Conservation (phyloP, 2,329 filamentous ascomycete species). For the Catunica adiposa region DNA sequence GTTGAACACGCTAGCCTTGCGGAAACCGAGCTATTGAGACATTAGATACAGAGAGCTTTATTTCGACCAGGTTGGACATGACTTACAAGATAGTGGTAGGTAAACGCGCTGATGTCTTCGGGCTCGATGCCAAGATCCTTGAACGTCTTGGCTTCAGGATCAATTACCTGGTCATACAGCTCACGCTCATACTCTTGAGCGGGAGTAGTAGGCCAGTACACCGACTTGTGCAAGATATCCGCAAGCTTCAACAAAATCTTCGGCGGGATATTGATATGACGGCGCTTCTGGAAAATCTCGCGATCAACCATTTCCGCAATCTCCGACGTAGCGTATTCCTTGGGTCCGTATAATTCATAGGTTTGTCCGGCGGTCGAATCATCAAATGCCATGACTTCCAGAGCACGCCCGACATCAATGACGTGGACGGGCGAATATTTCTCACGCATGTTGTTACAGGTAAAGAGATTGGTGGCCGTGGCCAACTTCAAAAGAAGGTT, state of each 20-base stretch:
- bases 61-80: too few species aligned
- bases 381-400: slow-evolving; percentile 81
- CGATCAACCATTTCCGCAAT: slow-evolving; percentile 76
- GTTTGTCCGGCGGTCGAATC: slow-evolving; percentile 82
- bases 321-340: slow-evolving; percentile 76
- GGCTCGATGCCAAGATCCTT: slow-evolving; percentile 83
- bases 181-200: slow-evolving; percentile 80
- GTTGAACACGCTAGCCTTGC: slow-evolving; percentile 78
- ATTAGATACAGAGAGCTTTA: slow-evolving; percentile 24
- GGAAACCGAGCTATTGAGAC: slow-evolving; percentile 59
- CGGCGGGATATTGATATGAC: slow-evolving; percentile 85
- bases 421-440: slow-evolving; percentile 84
- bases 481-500: slow-evolving; percentile 77
- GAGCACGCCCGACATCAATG: slow-evolving; percentile 75
- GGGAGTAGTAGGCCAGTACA: slow-evolving; percentile 81
- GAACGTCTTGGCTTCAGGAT: slow-evolving; percentile 85
- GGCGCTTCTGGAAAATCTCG: slow-evolving; percentile 79
- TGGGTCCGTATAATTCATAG: slow-evolving; percentile 86
- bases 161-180: slow-evolving; percentile 84
- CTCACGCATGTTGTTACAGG: slow-evolving; percentile 85
- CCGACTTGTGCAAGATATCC: slow-evolving; percentile 55
- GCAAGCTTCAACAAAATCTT: slow-evolving; percentile 58
- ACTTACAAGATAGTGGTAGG: slow-evolving; percentile 84
- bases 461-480: slow-evolving; percentile 63
- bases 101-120: slow-evolving; percentile 68